phyloP scores from a whole-genome alignment of 1,284 basidiomycete genomes.

The Trichosporon faecale region DNA sequence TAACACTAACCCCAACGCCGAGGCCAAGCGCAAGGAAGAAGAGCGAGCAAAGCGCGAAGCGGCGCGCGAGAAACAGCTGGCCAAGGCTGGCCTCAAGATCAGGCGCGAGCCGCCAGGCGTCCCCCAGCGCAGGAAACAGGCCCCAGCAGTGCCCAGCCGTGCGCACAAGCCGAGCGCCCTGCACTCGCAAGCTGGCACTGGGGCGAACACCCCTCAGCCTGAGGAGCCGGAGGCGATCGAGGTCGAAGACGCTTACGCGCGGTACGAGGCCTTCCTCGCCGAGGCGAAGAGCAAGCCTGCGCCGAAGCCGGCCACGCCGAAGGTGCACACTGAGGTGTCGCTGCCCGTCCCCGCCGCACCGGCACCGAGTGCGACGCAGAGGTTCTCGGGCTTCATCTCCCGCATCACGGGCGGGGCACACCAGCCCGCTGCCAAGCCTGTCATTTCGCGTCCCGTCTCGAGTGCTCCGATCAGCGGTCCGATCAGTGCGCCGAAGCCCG shows the following conservation, averaged over 20 bases:
- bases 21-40: conserved; percentile 47
- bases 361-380: neutral
- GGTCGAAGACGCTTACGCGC: conserved; percentile 84
- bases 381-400: neutral
- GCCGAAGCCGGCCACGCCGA: neutral
- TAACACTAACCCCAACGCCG: conserved; percentile 53
- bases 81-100: conserved; percentile 81
- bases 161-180: neutral
- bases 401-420: neutral
- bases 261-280: conserved; percentile 73
- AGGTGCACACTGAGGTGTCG: neutral
- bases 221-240: conserved; percentile 17
- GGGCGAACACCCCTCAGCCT: neutral
- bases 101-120: conserved; percentile 42
- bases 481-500: conserved; percentile 1
- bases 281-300: conserved; percentile 40
- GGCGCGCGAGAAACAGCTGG: conserved; percentile 75
- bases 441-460: conserved; percentile 9
- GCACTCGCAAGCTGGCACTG: neutral
- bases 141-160: conserved; percentile 15
- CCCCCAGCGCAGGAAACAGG: conserved; percentile 17
- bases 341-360: conserved; percentile 1
- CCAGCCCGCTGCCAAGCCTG: neutral
- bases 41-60: conserved; percentile 66
- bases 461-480: conserved; percentile 10